Base-by-base conservation (phyloP, 371 early-diverging fungal genomes). In the Catenaria anguillulae region DNA sequence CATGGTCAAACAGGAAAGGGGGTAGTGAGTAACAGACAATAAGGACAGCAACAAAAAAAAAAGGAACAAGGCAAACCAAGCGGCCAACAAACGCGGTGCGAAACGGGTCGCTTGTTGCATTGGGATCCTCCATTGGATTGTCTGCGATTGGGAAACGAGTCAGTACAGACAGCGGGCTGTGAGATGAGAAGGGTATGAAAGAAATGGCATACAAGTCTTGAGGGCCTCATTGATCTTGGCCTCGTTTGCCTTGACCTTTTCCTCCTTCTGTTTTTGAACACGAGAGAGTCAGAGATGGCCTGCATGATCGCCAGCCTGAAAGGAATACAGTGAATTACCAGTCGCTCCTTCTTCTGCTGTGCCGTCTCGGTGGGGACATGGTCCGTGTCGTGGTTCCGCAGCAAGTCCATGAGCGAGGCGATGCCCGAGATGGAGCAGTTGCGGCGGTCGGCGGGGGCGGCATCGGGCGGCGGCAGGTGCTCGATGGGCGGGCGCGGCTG, bases 21-120 rank as follows among this genome's bases (percentile, higher is more conserved):
- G 12, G 45, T 43, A 56, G 31, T 24, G 61, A 33, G 17, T 40
- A 17, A 40, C 5, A 40, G 40, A n/a, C n/a, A n/a, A n/a, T n/a
- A n/a, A n/a, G n/a, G n/a, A n/a, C n/a, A n/a, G n/a, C n/a, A n/a
- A n/a, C n/a, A n/a, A n/a, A n/a, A n/a, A n/a, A n/a, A n/a, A n/a
- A n/a, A n/a, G n/a, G n/a, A n/a, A n/a, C n/a, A n/a, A n/a, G n/a
- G n/a, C 69, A 21, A 69, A 84, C 84, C 62, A 96, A 73, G 31
- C 93, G 83, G n/a, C 83, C 84, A 0, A 96, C 84, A 64, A 94
- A 88, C 5, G 94, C 70, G 15, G 95, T 93, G 66, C 89, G 88
- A 81, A 89, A 96, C 10, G 97, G 90, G 70, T 96, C 91, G 26
- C 86, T 84, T 13, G 60, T 59, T 23, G 64, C 65, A 40, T 71